Evolutionary conservation across 1,139 yeast genomes (phyloP), one percentile per base, ranked within the genome.

Genomic region (Pichia sorboxylosa): DNA sequence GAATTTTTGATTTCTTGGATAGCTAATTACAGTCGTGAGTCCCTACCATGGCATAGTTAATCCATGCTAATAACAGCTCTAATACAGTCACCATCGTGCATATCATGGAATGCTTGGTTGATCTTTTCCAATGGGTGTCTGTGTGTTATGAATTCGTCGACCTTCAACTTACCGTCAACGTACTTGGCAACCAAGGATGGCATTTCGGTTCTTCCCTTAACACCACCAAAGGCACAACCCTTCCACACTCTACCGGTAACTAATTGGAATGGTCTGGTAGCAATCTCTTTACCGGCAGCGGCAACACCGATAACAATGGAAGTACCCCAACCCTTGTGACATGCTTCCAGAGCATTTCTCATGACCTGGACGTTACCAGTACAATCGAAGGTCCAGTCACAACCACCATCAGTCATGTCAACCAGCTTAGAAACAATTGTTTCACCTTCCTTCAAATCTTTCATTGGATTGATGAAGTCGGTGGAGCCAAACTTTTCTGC

Each of bases 311-410:
- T 90, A 51, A 90, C 67, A 49, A 90, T 69, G 17, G 95, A 84
- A 51, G 78, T 74, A 59, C 98, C 98, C 97, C 98, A 92, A 44
- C 98, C 98, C 64, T 87, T 87, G 67, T 90, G 97, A 58, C 95
- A 84, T 24, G 95, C 84, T 65, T 90, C 97, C 47, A 90, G 69
- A 15, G 98, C 98, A 52, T 73, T 66, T 64, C 97, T 77, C 98
- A 90, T 90, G 34, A 90, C 98, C 29, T 72, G 60, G 40, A 79
- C 90, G 55, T 90, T 92, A 64, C 98, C 98, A 35, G 98, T 90
- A 68, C 97, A 87, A 64, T 92, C 98, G 54, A 90, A 90, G 25
- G 97, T 87, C 63, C 58, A 84, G 54, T 90, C 98, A 45, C 87
- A 71, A 32, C 98, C 98, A 49, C 98, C 98, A 52, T 90, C 97